Base-by-base conservation (phyloP, 495 filamentous ascomycete genomes). In the Xylaria scruposa region DNA sequence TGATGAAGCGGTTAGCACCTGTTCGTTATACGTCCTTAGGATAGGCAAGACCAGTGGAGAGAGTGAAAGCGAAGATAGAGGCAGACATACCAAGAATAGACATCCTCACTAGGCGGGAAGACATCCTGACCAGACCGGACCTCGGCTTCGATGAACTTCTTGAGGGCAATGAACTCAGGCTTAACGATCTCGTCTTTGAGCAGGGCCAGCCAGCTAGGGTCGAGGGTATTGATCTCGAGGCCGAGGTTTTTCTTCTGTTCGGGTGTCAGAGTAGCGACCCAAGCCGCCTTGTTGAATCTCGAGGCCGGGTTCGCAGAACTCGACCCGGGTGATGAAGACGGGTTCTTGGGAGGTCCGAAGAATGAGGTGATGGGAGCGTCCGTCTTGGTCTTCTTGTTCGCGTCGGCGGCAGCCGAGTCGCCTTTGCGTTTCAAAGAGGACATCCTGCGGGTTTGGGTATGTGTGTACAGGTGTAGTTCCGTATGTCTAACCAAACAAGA, bases 161-260 rank as follows among this genome's bases (percentile, higher is more conserved):
- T 99, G 72, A 99, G 81, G 13, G 90, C 89, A 38, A 98, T 83
- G 76, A 99, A 99, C 58, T 94, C 90, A 13, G 87, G 86, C 61
- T 85, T 91, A 2, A 90, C 78, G 24, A 98, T 79, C 76, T 97
- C 94, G 66, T 96, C 93, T 77, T 94, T 95, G 56, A 99, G 86
- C 66, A 91, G 90, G 42, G 89, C 89, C 60, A 99, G 85, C 96
- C 96, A 99, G 81, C 90, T 94, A 51, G 94, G 93, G 76, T 98
- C 86, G 74, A 99, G 83, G 0, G 94, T 97, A 49, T 95, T 88
- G 76, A 98, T 97, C 81, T 99, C 96, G 38, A 99, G 86, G 71
- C 92, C 83, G 47, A 99, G 85, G 33, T 98, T 83, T 21, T 90
- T 86, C 76, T 90, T 92, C 80, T 97, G 93, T 83, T 98, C 97